Evolutionary conservation across 2,329 filamentous ascomycete genomes (phyloP).

Genomic region (Colletotrichum sojae): DNA sequence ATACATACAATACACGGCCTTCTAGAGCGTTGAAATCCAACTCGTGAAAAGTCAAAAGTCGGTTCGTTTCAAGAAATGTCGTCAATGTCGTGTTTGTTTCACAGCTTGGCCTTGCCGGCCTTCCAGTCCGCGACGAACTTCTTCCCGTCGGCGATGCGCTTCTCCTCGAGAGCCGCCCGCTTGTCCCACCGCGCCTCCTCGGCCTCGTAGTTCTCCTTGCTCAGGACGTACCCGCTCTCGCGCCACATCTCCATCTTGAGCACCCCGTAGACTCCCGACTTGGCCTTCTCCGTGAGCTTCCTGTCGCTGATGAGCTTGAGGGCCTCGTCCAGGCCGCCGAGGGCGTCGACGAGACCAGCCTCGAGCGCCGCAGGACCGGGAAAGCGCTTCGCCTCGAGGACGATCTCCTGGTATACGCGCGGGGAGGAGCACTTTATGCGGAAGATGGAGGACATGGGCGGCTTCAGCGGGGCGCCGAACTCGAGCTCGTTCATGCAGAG

Average conservation of each 20-base stretch:
- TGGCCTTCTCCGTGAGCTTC: conserved; percentile 72
- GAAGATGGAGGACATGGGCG: conserved; percentile 83
- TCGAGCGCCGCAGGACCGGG: conserved; percentile 73
- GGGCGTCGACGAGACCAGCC: conserved; percentile 76
- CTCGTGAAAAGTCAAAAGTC: too few species aligned
- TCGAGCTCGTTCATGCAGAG: conserved; percentile 87
- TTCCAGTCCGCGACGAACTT: conserved; percentile 63
- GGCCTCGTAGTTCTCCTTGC: conserved; percentile 62
- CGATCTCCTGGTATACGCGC: conserved; percentile 72
- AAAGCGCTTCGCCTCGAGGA: conserved; percentile 82
- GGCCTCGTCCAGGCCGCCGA: conserved; percentile 76
- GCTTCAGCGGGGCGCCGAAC: conserved; percentile 81
- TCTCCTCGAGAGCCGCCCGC: conserved; percentile 58
- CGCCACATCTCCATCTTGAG: conserved; percentile 85
- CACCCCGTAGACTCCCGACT: conserved; percentile 76
- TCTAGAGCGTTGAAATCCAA: conserved; percentile 11
- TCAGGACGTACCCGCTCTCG: conserved; percentile 72
- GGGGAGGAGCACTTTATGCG: conserved; percentile 71
- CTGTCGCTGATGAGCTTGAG: conserved; percentile 72
- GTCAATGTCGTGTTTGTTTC: conserved; percentile 14
- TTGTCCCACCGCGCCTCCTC: conserved; percentile 65
- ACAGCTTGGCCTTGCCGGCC: conserved; percentile 55
- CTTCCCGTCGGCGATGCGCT: conserved; percentile 62
- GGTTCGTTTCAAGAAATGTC: not conserved
- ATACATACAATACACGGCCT: conserved; percentile 33